These are phyloP conservation scores for Tetrahymena malaccensis DNA, from an alignment of 73 alveolate species.

Conservation along the genomic window DNA sequence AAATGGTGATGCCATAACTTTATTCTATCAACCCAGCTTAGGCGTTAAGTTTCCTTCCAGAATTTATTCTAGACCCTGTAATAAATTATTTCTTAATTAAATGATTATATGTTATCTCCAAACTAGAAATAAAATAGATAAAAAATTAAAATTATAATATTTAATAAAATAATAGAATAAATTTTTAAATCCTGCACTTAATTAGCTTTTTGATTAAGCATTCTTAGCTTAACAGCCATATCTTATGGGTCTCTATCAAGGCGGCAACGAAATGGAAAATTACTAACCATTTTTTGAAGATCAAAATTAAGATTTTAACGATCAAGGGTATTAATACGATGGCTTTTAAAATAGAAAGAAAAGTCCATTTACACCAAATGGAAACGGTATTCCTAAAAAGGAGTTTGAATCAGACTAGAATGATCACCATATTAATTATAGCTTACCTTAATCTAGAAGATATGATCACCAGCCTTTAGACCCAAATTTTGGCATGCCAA, in stretches of 20 bases:
- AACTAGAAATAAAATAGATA: too few relatives aligned
- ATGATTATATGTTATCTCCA: too few relatives aligned
- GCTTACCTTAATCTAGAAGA: background rate
- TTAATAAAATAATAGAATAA: background rate
- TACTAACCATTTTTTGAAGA: background rate
- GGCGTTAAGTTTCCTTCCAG: background rate
- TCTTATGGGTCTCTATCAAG: background rate
- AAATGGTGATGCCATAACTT: background rate
- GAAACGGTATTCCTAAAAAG: background rate
- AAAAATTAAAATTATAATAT: too few relatives aligned
- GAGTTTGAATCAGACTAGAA: background rate
- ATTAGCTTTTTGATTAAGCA: background rate
- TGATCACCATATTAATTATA: background rate
- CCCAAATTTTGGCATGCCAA: background rate
- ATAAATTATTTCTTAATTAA: background rate
- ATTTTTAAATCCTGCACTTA: background rate
- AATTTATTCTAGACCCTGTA: background rate
- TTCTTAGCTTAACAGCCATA: background rate
- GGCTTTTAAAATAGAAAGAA: background rate
- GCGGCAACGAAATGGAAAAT: background rate
- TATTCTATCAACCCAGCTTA: background rate
- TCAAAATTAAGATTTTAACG: background rate
- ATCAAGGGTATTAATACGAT: background rate
- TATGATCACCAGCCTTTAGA: background rate
- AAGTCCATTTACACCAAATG: background rate